Base-by-base conservation (phyloP, 108 stramenopile genomes). In the Mayamaea pseudoterrestris region DNA sequence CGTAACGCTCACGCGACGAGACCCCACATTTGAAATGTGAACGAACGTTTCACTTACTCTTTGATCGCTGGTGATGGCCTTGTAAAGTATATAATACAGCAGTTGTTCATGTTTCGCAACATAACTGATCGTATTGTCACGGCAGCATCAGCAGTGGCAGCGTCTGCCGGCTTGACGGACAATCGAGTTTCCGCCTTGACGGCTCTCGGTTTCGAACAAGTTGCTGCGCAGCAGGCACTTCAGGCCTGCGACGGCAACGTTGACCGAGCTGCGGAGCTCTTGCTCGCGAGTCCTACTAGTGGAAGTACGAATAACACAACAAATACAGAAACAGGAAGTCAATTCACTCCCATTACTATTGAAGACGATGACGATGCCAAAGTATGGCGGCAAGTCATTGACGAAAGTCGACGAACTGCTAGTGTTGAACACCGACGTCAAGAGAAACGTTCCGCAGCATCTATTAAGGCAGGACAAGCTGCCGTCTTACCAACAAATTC, bases 181-280 rank as follows among this genome's bases (percentile, higher is more conserved):
- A n/a, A 28, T 13, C 27, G 21, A 14, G 53, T 54, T 5, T 28
- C 41, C 16, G 24, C n/a, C 6, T 45, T 90, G 23, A 49, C 52
- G 30, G 49, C 68, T 37, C 80, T 90, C 80, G 87, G 87, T 2
- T 90, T 90, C 62, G 37, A 60, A n/a, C 49, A 44, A 12, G 60
- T 63, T 32, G 50, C 70, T 3, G 75, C 80, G 0, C 44, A 60
- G 35, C 63, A 68, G 16, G 83, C 87, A 13, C 44, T 90, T 21
- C 61, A 69, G 42, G 55, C 63, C 18, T 66, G 66, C 32, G 57
- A 74, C 28, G 77, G 72, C 4, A 55, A 89, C 56, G 61, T 83
- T 18, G 75, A 83, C 1, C 63, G 61, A 35, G 87, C 87, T 5
- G 67, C 75, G 7, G 74, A 78, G 30, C 55, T 75, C 34, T 48